These are phyloP conservation scores for Penicillium occitanis DNA, from an alignment of 2,329 filamentous ascomycete genomes.

Conservation along the genomic window DNA sequence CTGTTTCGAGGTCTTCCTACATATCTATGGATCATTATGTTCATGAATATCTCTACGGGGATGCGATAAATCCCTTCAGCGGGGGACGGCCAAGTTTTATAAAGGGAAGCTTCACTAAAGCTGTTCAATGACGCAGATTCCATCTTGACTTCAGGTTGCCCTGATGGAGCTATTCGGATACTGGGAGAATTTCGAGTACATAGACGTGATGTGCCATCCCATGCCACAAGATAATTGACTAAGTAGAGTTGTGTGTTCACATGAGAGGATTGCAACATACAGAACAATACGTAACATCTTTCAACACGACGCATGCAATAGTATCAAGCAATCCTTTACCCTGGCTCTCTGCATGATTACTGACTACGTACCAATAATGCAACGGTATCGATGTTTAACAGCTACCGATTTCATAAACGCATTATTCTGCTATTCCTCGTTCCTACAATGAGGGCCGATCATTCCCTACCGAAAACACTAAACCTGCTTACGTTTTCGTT, in stretches of 20 bases:
- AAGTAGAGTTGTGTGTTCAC: neutral
- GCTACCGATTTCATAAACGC: neutral
- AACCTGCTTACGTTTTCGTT: neutral
- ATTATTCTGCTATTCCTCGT: conserved; percentile 2
- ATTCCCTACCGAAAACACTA: conserved; percentile 10
- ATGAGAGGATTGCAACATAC: neutral
- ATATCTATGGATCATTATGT: neutral
- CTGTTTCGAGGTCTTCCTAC: neutral
- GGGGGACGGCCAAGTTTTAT: neutral
- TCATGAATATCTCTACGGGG: neutral
- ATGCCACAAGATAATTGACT: neutral
- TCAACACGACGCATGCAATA: no score
- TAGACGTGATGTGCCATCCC: neutral
- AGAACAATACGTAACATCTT: neutral
- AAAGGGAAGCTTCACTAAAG: neutral
- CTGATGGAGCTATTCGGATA: neutral
- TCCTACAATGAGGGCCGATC: conserved; percentile 13
- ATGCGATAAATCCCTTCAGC: neutral
- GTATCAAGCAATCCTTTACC: neutral
- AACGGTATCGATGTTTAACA: neutral
- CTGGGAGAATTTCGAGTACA: neutral
- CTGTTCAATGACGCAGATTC: neutral
- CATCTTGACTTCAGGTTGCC: neutral
- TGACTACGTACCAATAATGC: neutral
- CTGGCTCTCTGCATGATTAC: neutral